phyloP scores from a whole-genome alignment of 331 rosid genomes.

The Acacia pycnantha region DNA sequence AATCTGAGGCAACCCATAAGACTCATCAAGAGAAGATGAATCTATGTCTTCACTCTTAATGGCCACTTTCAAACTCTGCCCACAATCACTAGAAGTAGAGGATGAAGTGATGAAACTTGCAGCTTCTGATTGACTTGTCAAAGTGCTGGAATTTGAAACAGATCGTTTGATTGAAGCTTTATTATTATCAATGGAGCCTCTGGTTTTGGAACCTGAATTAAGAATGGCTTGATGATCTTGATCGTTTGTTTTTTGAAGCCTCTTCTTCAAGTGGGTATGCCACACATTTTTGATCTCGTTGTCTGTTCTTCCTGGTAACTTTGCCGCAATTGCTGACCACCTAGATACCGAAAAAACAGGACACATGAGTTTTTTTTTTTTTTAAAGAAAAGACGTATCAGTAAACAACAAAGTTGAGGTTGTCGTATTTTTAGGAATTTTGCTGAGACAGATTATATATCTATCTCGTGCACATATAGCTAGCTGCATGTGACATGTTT shows the following conservation, averaged over 20 bases:
- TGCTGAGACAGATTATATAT: neutral
- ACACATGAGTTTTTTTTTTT: neutral
- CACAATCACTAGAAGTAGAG: slow-evolving; percentile 27
- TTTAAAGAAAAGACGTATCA: neutral
- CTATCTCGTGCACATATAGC: too few species aligned
- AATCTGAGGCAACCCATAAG: slow-evolving; percentile 40
- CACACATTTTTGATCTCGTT: slow-evolving; percentile 93
- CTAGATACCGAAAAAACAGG: slow-evolving; percentile 38
- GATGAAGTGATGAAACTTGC: slow-evolving; percentile 23
- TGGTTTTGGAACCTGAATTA: slow-evolving; percentile 8
- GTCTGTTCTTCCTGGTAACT: slow-evolving; percentile 88
- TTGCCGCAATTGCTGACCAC: slow-evolving; percentile 97
- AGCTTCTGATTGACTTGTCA: slow-evolving; percentile 40
- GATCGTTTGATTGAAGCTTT: slow-evolving; percentile 27
- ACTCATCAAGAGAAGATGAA: slow-evolving; percentile 30
- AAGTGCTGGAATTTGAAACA: slow-evolving; percentile 44
- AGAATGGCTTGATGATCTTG: neutral
- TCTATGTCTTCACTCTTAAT: slow-evolving; percentile 46
- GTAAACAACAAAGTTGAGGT: slow-evolving; percentile 28
- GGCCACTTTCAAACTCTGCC: neutral
- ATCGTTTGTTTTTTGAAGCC: slow-evolving; percentile 26
- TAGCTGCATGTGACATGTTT: slow-evolving; percentile 45
- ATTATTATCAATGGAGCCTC: neutral
- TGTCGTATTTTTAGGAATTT: slow-evolving; percentile 20
- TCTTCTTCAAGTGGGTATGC: slow-evolving; percentile 97